phyloP scores from a whole-genome alignment of 2,329 filamentous ascomycete genomes.

The Epicoccum nigrum region DNA sequence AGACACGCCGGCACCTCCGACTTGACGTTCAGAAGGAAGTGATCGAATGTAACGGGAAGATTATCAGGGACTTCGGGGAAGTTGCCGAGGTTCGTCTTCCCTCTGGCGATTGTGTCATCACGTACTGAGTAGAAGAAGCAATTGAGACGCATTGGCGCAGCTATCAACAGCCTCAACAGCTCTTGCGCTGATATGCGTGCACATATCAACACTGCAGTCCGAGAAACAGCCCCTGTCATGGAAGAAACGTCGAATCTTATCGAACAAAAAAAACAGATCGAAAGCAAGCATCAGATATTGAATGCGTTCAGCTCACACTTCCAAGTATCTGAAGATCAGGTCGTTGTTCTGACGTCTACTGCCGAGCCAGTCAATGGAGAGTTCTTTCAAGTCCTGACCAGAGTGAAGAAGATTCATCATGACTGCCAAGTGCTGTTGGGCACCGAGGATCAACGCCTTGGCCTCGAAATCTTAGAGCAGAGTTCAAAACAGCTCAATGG shows the following conservation, averaged over 20 bases:
- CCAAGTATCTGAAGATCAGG: constrained; percentile 79
- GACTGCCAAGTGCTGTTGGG: constrained; percentile 90
- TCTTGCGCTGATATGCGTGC: constrained; percentile 81
- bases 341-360: constrained; percentile 74
- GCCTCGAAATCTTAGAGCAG: constrained; percentile 89
- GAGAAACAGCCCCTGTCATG: constrained; percentile 74
- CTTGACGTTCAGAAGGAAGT: constrained; percentile 89
- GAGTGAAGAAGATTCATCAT: constrained; percentile 84
- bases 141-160: constrained; percentile 81
- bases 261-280: constrained; percentile 72
- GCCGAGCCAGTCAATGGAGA: constrained; percentile 82
- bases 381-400: constrained; percentile 79
- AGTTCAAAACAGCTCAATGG: constrained; percentile 84
- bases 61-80: constrained; percentile 84
- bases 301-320: constrained; percentile 82
- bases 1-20: constrained; percentile 78
- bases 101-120: neutral
- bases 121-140: constrained; percentile 63
- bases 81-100: constrained; percentile 74
- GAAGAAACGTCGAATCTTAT: constrained; percentile 78
- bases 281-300: constrained; percentile 80
- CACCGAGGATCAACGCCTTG: constrained; percentile 85
- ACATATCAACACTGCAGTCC: constrained; percentile 76
- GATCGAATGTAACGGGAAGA: constrained; percentile 87
- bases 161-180: constrained; percentile 77